Conservation (phyloP, 2,329 filamentous ascomycete genomes). For the Nakataea oryzae region DNA sequence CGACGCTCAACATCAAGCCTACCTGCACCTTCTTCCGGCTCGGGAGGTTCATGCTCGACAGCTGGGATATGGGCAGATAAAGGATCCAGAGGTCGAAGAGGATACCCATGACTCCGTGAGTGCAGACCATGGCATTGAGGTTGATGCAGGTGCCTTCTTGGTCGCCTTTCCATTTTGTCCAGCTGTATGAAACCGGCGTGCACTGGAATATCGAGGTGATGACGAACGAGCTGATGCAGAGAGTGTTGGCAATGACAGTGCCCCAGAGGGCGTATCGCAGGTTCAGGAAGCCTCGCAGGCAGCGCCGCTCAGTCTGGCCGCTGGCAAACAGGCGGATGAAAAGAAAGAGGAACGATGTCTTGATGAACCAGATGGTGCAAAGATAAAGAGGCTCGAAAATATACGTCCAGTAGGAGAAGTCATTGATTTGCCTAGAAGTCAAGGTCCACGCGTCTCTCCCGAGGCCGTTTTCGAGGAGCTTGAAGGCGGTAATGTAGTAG, state of each 20-base stretch:
- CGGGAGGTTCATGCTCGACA: constrained; percentile 27
- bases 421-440: constrained; percentile 25
- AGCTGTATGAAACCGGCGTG: constrained; percentile 37
- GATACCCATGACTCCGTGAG: constrained; percentile 40
- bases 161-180: constrained; percentile 39
- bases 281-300: not conserved
- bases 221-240: constrained; percentile 30
- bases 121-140: constrained; percentile 36
- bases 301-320: not conserved
- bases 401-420: constrained; percentile 32
- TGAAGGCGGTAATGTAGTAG: constrained; percentile 19
- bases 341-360: constrained; percentile 41
- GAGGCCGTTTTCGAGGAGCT: constrained; percentile 27
- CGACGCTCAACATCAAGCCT: constrained; percentile 33
- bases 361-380: constrained; percentile 30
- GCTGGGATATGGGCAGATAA: constrained; percentile 33
- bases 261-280: constrained; percentile 29
- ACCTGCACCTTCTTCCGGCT: constrained; percentile 36
- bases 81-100: constrained; percentile 40
- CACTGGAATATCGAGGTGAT: constrained; percentile 39
- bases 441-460: constrained; percentile 45
- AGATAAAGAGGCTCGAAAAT: constrained; percentile 32
- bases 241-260: constrained; percentile 26
- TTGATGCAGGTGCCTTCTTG: constrained; percentile 36
- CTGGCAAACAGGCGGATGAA: constrained; percentile 43